Percentiles rank a stretch among this genome's conserved stretches.
phyloP scores from a whole-genome alignment of 2,329 filamentous ascomycete species.

The Pseudogymnoascus sp. region DNA sequence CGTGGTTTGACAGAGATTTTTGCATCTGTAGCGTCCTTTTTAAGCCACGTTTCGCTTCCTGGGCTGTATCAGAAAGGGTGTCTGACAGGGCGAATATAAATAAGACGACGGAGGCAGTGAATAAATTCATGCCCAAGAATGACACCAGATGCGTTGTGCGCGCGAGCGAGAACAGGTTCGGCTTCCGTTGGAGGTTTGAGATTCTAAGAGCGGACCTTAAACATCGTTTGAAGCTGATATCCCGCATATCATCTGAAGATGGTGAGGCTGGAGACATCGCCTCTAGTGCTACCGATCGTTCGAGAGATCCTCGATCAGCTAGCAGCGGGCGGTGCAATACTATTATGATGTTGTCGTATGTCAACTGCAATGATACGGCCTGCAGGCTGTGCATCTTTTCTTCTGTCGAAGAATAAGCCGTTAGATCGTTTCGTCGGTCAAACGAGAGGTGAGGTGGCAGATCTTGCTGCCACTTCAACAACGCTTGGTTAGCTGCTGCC shows the following conservation, averaged over 20 bases:
- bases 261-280: slow-evolving; percentile 13
- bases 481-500: slow-evolving; percentile 18
- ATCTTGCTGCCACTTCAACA: slow-evolving; percentile 23
- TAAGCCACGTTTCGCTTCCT: slow-evolving; percentile 35
- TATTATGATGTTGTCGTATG: slow-evolving; percentile 36
- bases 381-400: slow-evolving; percentile 28
- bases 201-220: slow-evolving; percentile 34
- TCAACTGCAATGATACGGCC: slow-evolving; percentile 35
- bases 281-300: slow-evolving; percentile 12
- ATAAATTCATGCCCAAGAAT: slow-evolving; percentile 38
- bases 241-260: slow-evolving; percentile 14
- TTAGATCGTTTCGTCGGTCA: slow-evolving; percentile 20
- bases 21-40: slow-evolving; percentile 35
- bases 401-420: slow-evolving; percentile 14
- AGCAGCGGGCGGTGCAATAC: slow-evolving; percentile 36
- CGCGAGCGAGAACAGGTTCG: slow-evolving; percentile 31
- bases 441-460: slow-evolving; percentile 23
- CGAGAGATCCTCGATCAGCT: slow-evolving; percentile 26
- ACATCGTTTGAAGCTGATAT: slow-evolving; percentile 27
- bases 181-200: slow-evolving; percentile 30
- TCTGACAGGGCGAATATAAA: slow-evolving; percentile 35
- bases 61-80: slow-evolving; percentile 34
- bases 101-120: slow-evolving; percentile 37
- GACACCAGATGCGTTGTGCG: slow-evolving; percentile 36
- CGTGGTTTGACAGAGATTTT: slow-evolving; percentile 29